Conservation (phyloP, 768 basidiomycete genomes). For the Lactarius indigo region DNA sequence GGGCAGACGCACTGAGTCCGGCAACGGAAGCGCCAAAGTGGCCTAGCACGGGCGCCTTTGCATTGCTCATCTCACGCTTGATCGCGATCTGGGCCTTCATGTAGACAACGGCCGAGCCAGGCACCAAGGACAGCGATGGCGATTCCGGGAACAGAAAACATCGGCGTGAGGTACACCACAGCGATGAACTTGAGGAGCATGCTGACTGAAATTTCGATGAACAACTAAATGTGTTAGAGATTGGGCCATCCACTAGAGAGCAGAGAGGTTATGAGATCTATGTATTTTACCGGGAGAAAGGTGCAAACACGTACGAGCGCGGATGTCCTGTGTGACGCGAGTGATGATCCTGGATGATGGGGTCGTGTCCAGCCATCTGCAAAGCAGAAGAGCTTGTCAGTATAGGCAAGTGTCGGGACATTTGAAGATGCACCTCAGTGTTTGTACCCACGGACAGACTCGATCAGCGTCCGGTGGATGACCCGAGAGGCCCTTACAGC, state of each 20-base stretch:
- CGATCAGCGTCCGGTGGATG: conserved; percentile 51
- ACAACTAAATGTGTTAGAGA: conserved; percentile 28
- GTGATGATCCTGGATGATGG: conserved; percentile 57
- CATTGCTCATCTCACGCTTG: conserved; percentile 54
- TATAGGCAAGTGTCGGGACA: too few species aligned
- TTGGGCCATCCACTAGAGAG: conserved; percentile 36
- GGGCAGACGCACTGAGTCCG: conserved; percentile 39
- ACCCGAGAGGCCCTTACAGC: conserved; percentile 49
- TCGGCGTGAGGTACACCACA: conserved; percentile 38
- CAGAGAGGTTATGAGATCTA: neutral
- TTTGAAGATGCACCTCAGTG: conserved; percentile 52
- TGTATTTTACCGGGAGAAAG: neutral
- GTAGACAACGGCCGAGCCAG: conserved; percentile 45
- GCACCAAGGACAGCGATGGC: conserved; percentile 38
- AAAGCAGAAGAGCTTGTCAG: neutral
- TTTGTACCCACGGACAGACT: conserved; percentile 58
- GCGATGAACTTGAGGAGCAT: conserved; percentile 38
- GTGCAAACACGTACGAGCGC: conserved; percentile 28
- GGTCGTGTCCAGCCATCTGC: conserved; percentile 48
- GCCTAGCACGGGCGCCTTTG: conserved; percentile 46
- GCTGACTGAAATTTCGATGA: conserved; percentile 32
- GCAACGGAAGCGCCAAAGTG: conserved; percentile 52
- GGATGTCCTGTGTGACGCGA: conserved; percentile 65
- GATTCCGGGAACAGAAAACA: conserved; percentile 40
- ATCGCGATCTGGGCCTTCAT: conserved; percentile 53